A percentile compares a stretch with the other conserved stretches of the same genome.
These are phyloP conservation scores for Septoria petroselini DNA, from an alignment of 2,329 filamentous ascomycete species.

Conservation along the genomic window DNA sequence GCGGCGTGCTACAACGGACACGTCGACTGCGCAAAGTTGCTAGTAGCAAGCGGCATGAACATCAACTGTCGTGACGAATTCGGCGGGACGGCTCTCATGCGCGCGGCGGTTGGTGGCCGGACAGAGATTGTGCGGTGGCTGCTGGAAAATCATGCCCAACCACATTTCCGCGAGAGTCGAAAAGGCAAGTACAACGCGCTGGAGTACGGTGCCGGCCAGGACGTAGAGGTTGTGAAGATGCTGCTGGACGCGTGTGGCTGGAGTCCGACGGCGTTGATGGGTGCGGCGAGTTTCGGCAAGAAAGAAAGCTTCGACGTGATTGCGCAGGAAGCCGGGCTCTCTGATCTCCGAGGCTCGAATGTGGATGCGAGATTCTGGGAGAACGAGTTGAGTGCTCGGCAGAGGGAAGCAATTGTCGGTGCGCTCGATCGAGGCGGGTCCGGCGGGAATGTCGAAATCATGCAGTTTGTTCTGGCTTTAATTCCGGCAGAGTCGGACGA, in stretches of 20 bases:
- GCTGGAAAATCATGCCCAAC: conserved; percentile 5
- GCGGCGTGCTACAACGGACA: conserved; percentile 20
- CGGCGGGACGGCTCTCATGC: conserved; percentile 20
- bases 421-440: conserved; percentile 7
- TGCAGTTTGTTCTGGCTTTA: conserved; percentile 5
- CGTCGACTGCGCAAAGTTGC: conserved; percentile 9
- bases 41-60: conserved; percentile 10
- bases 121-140: conserved; percentile 17
- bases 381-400: not conserved
- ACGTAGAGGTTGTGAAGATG: conserved; percentile 4
- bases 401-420: conserved; percentile 10
- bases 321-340: conserved; percentile 7
- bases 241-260: conserved; percentile 15
- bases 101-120: conserved; percentile 15
- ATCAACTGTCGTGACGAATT: conserved; percentile 15
- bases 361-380: conserved; percentile 2
- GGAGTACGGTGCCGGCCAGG: conserved; percentile 11
- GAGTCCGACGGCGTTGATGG: conserved; percentile 13
- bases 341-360: not conserved
- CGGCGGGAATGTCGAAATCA: conserved; percentile 10
- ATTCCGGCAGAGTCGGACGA: not conserved
- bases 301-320: conserved; percentile 10
- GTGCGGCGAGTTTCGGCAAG: conserved; percentile 15
- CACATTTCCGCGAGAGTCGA: conserved; percentile 10
- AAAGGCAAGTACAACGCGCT: conserved; percentile 15